Evolutionary conservation across 2,329 filamentous ascomycete species (phyloP).

Genomic region (Colletotrichum cordylinicola): DNA sequence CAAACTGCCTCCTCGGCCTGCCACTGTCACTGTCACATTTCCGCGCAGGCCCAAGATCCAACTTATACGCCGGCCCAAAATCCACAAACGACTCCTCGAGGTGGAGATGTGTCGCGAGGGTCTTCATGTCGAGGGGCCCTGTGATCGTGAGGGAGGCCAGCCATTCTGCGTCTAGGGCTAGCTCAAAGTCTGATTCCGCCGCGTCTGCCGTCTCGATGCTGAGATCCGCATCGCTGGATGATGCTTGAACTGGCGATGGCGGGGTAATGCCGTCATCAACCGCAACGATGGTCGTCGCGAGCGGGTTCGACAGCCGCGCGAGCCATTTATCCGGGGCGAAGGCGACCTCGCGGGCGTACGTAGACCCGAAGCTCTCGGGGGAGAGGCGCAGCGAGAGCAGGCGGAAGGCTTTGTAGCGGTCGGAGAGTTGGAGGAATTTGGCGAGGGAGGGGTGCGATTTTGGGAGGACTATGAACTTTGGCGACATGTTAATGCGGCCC

Average conservation of each 20-base stretch:
- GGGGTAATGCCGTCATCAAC: not conserved
- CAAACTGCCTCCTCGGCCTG: not conserved
- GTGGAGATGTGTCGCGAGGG: not conserved
- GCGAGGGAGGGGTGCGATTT: not conserved
- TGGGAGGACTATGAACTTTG: not conserved
- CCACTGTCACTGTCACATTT: too few species aligned
- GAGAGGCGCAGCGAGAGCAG: conserved; percentile 9
- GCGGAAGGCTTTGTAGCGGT: conserved; percentile 13
- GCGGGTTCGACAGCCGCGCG: not conserved
- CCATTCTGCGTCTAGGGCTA: not conserved
- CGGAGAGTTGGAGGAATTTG: not conserved
- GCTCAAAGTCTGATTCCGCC: not conserved
- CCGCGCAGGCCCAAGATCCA: not conserved
- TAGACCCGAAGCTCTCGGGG: conserved; percentile 7
- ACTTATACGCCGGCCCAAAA: not conserved
- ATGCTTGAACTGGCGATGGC: not conserved
- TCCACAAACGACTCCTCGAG: not conserved
- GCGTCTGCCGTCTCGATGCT: not conserved
- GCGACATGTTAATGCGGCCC: not conserved
- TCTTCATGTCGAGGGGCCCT: conserved; percentile 2
- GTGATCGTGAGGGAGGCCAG: not conserved
- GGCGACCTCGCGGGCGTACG: conserved; percentile 8
- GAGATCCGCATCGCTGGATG: rapidly evolving
- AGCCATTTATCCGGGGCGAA: conserved; percentile 1
- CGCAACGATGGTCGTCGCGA: conserved; percentile 9